Base-by-base conservation (phyloP, 164 flowering plant species). In the Magnolia sinica region DNA sequence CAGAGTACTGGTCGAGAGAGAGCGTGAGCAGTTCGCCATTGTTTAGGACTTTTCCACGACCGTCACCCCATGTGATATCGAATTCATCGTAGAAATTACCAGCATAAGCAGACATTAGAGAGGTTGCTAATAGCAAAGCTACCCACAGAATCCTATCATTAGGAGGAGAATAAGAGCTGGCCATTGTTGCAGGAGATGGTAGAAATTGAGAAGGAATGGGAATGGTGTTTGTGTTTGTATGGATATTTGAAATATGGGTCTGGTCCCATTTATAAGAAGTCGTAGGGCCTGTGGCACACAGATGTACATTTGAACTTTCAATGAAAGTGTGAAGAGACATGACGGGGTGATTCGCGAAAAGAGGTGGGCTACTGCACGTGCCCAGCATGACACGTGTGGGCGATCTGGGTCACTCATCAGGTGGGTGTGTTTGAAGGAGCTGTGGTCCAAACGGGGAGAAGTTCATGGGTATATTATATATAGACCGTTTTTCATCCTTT, bases 1-100 rank as follows among this genome's bases (percentile, higher is more conserved):
- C 86, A 27, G 83, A 83, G 24, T 64, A 16, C 59, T 82, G 76
- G 74, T 83, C 84, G 6, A 81, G 82, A 37, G 85, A 79, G 14
- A 85, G 84, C 2, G 76, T 77, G 14, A 85, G 82, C 23, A 77
- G 51, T 52, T 78, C 73, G 16, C 76, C 76, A 49, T 74, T 64
- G 76, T 64, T 64, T 14, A 63, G 24, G 19, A 74, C 37, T 27
- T 74, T 74, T 14, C 61, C 75, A 1, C 75, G 24, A 19, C 67
- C 75, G 24, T 73, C 59, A 5, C 76, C 76, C 76, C 76, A 74
- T 2, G 69, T 74, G 58, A 74, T 64, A 22, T 74, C 76, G 19
- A 74, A 64, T 23, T 74, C 76, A 24, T 55, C 50, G 71, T 68
- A 27, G 50, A 68, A 68, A 37, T 73, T 59, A 37, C 50, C 71